phyloP scores from a whole-genome alignment of 2,329 filamentous ascomycete species.

The Juglanconis oblonga region DNA sequence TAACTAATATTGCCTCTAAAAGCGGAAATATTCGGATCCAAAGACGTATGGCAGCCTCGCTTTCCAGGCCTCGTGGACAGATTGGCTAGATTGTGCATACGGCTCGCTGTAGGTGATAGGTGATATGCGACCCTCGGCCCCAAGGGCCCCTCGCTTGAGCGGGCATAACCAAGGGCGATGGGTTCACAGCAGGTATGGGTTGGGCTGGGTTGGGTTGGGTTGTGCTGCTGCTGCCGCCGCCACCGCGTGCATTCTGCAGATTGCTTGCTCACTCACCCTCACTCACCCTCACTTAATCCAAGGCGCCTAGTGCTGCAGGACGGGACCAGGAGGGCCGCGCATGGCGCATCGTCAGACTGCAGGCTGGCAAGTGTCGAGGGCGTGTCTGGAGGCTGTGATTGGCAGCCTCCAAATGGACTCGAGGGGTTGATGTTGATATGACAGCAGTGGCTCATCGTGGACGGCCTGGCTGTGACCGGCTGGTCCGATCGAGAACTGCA shows the following conservation, averaged over 20 bases:
- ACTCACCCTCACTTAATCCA: too few species aligned
- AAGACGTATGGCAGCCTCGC: neutral
- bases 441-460: neutral
- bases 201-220: too few species aligned
- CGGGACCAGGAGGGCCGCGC: neutral
- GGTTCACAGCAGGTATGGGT: too few species aligned
- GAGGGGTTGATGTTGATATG: neutral
- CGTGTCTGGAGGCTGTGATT: neutral
- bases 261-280: neutral
- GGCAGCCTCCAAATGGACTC: neutral
- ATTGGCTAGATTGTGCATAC: conserved; percentile 1
- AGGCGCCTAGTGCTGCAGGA: conserved; percentile 4
- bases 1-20: too few species aligned
- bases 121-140: neutral
- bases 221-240: too few species aligned
- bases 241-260: neutral
- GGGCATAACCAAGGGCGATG: neutral
- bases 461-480: neutral
- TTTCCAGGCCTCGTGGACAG: neutral
- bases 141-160: neutral
- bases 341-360: neutral
- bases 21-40: neutral
- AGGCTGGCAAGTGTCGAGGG: neutral
- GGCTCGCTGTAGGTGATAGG: neutral
- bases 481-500: neutral